Evolutionary conservation across 768 basidiomycete species (phyloP).

Genomic region (Lactifluus pinguis): DNA sequence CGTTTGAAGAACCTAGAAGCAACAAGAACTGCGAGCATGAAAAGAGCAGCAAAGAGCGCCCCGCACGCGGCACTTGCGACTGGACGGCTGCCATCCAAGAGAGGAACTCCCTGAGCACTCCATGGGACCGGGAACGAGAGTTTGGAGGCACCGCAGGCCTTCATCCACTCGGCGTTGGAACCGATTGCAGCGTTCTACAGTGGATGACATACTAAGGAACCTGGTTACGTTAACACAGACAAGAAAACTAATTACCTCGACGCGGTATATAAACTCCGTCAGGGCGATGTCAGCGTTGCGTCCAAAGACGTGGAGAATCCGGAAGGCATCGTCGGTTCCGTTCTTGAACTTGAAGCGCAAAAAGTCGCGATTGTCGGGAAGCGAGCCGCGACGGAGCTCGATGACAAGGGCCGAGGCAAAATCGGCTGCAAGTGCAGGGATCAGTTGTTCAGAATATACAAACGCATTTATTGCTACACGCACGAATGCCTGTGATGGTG

Average conservation of each 20-base stretch:
- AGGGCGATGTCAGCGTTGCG: conserved; percentile 69
- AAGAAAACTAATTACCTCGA: conserved; percentile 43
- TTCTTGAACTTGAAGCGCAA: conserved; percentile 82
- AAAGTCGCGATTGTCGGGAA: conserved; percentile 72
- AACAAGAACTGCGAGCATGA: conserved; percentile 14
- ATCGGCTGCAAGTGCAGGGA: conserved; percentile 42
- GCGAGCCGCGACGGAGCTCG: conserved; percentile 67
- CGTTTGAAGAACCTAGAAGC: conserved; percentile 14
- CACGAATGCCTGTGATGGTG: conserved; percentile 55
- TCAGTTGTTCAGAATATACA: not conserved
- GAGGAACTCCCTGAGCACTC: conserved; percentile 9
- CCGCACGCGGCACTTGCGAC: conserved; percentile 14
- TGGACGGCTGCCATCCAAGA: conserved; percentile 1
- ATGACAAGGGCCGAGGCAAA: conserved; percentile 67
- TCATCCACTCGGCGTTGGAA: conserved; percentile 37
- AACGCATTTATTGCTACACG: conserved; percentile 26
- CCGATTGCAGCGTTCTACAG: conserved; percentile 37
- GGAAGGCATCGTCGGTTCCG: conserved; percentile 56
- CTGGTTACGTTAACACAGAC: not conserved
- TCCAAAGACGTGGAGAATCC: conserved; percentile 64
- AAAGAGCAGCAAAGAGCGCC: conserved; percentile 16
- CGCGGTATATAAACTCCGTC: conserved; percentile 77
- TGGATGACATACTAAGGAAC: not conserved
- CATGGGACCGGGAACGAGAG: not conserved
- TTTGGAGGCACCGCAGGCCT: conserved; percentile 28